phyloP scores from a whole-genome alignment of 768 basidiomycete genomes.

The Mycena olivaceomarginata region DNA sequence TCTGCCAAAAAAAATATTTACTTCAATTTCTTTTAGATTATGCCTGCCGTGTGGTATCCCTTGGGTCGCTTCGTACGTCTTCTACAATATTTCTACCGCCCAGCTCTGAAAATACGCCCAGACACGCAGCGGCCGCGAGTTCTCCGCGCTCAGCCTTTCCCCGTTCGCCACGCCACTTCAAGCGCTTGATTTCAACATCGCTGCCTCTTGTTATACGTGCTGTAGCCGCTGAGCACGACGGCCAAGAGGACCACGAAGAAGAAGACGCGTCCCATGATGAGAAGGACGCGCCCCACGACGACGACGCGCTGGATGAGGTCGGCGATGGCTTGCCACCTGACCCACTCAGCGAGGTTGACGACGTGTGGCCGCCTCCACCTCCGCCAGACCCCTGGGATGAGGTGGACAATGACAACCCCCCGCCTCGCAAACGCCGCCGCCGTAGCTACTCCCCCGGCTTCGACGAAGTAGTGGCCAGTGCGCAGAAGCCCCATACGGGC shows the following conservation, averaged over 20 bases:
- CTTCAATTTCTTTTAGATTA: too few relatives aligned
- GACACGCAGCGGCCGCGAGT: slow-evolving; percentile 21
- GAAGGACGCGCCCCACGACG: not conserved
- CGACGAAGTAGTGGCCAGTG: not conserved
- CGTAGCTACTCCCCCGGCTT: not conserved
- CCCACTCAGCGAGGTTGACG: too few relatives aligned
- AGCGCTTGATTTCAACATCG: not conserved
- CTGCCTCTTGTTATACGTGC: not conserved
- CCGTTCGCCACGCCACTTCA: not conserved
- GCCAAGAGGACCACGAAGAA: slow-evolving; percentile 12
- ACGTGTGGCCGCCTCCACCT: too few relatives aligned
- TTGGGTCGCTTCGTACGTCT: too few relatives aligned
- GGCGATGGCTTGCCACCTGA: too few relatives aligned
- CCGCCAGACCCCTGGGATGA: not conserved
- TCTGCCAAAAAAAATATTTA: too few relatives aligned
- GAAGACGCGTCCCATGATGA: not conserved
- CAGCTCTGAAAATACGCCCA: not conserved
- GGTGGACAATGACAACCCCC: not conserved
- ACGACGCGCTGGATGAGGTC: too few relatives aligned
- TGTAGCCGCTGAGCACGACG: not conserved
- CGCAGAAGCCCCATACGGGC: not conserved
- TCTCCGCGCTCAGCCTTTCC: not conserved
- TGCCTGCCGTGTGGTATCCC: too few relatives aligned
- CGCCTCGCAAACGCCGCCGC: not conserved
- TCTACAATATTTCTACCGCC: too few relatives aligned